Conservation (phyloP, 768 basidiomycete genomes). For the Dentipellis sp. region DNA sequence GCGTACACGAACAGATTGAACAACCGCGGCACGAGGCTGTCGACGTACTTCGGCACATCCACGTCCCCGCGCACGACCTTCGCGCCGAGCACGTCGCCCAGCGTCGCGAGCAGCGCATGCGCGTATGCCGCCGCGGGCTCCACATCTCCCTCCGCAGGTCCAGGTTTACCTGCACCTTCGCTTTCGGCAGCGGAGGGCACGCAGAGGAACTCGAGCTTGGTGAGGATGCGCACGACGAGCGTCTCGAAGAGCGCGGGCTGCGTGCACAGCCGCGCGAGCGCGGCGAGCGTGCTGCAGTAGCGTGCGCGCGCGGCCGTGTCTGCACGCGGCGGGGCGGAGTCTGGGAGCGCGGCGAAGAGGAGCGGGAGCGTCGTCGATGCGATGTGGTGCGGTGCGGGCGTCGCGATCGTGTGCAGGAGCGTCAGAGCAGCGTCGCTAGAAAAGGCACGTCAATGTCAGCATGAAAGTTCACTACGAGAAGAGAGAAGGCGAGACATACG, state of each 20-base stretch:
- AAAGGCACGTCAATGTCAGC: neutral
- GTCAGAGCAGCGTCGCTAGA: conserved; percentile 52
- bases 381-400: conserved; percentile 52
- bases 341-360: conserved; percentile 70
- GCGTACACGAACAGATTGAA: conserved; percentile 53
- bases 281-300: conserved; percentile 59
- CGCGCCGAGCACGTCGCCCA: conserved; percentile 48
- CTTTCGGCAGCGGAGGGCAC: conserved; percentile 20
- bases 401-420: conserved; percentile 54
- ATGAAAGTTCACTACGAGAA: neutral
- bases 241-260: conserved; percentile 76
- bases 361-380: conserved; percentile 71
- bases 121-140: conserved; percentile 77
- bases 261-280: conserved; percentile 64
- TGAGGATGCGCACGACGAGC: conserved; percentile 65
- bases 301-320: conserved; percentile 46
- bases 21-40: conserved; percentile 62
- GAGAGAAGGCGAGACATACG: conserved; percentile 28
- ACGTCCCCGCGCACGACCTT: conserved; percentile 41
- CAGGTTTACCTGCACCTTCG: neutral
- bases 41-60: conserved; percentile 77
- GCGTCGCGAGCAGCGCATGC: conserved; percentile 68
- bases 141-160: conserved; percentile 23
- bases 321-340: conserved; percentile 45
- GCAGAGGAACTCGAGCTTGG: conserved; percentile 70